phyloP scores from a whole-genome alignment of 1,284 basidiomycete genomes.

The Pascua sp. region DNA sequence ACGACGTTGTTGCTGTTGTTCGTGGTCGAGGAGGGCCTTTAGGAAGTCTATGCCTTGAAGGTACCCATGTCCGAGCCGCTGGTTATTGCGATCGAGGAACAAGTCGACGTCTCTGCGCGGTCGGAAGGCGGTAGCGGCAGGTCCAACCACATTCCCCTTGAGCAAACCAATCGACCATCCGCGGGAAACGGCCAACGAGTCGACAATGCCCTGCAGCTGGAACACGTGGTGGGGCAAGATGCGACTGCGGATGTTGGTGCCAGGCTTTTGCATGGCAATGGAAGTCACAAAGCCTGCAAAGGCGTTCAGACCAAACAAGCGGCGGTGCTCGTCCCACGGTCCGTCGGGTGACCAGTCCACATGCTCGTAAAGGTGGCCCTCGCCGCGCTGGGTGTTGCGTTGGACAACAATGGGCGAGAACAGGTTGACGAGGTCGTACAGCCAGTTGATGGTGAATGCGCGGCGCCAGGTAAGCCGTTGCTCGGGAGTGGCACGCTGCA shows the following conservation, averaged over 20 bases:
- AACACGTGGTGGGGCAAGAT: slow-evolving; percentile 4
- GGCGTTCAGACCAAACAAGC: slow-evolving; percentile 2
- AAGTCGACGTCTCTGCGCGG: neutral
- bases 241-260: neutral
- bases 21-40: neutral
- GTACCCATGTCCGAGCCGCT: neutral
- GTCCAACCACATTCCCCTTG: neutral
- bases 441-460: slow-evolving; percentile 3
- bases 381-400: neutral
- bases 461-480: slow-evolving; percentile 1
- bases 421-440: slow-evolving; percentile 4
- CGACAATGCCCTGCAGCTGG: slow-evolving; percentile 1
- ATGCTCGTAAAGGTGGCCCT: neutral
- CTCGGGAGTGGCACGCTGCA: neutral
- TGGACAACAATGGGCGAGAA: neutral
- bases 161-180: neutral
- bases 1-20: neutral
- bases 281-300: slow-evolving; percentile 3
- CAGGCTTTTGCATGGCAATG: neutral
- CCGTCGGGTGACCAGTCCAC: neutral
- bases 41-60: neutral
- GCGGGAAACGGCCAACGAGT: neutral
- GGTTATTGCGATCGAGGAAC: neutral
- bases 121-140: neutral
- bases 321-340: neutral